Percentiles rank a stretch among this genome's conserved stretches.
phyloP scores from a whole-genome alignment of 2,329 filamentous ascomycete genomes.

The Epichloe amarillans region DNA sequence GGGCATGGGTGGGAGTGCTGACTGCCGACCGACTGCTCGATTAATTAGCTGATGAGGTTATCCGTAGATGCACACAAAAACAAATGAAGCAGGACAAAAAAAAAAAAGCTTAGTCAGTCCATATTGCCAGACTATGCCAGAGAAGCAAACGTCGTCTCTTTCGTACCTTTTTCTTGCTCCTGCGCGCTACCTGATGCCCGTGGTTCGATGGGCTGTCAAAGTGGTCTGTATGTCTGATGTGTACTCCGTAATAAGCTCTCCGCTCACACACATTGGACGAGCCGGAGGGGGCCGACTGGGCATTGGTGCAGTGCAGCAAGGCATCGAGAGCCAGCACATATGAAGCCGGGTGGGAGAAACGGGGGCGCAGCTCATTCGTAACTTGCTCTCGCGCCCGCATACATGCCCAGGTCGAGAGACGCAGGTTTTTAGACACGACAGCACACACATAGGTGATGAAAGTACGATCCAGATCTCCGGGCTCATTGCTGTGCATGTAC shows the following conservation, averaged over 20 bases:
- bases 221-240: too few relatives aligned
- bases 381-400: neutral
- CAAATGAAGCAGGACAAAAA: too few relatives aligned
- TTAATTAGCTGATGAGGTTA: too few relatives aligned
- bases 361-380: neutral
- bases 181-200: too few relatives aligned
- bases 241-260: neutral
- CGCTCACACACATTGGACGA: neutral
- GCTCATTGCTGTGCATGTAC: neutral
- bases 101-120: too few relatives aligned
- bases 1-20: too few relatives aligned
- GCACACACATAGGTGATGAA: neutral
- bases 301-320: constrained; percentile 5
- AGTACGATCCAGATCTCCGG: constrained; percentile 6
- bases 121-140: too few relatives aligned
- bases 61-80: too few relatives aligned
- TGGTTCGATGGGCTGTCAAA: too few relatives aligned
- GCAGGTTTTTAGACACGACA: neutral
- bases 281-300: constrained; percentile 4
- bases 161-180: too few relatives aligned
- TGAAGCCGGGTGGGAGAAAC: constrained; percentile 2
- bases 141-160: too few relatives aligned
- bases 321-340: constrained; percentile 1
- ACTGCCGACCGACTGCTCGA: too few relatives aligned
- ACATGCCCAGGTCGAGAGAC: neutral